phyloP scores from a whole-genome alignment of 768 basidiomycete genomes.

The Tricholoma terreum region DNA sequence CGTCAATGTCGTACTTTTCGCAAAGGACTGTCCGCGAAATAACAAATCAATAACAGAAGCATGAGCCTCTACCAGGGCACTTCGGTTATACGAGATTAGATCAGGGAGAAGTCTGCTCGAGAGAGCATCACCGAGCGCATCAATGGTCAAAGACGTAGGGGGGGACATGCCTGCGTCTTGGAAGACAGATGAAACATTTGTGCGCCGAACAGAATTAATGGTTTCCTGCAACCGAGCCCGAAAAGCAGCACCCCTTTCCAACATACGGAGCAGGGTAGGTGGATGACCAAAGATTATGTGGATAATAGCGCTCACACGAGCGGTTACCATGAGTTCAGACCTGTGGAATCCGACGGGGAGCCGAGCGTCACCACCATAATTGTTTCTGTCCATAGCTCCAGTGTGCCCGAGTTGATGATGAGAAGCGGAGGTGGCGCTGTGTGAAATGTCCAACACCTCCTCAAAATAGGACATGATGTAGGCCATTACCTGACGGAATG shows the following conservation, averaged over 20 bases:
- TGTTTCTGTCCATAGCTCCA: background rate
- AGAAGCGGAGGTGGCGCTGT: background rate
- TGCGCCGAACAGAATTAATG: background rate
- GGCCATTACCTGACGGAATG: background rate
- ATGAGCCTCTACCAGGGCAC: background rate
- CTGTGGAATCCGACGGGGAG: slow-evolving; percentile 10
- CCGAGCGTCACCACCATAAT: slow-evolving; percentile 14
- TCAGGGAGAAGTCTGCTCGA: background rate
- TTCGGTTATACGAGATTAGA: background rate
- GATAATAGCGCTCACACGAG: slow-evolving; percentile 10
- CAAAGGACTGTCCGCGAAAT: background rate
- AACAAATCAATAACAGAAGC: background rate
- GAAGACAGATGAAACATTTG: no score
- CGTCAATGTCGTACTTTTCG: background rate
- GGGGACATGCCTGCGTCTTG: no score
- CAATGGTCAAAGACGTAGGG: no score
- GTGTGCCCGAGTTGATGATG: slow-evolving; percentile 13
- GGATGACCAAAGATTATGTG: slow-evolving; percentile 10
- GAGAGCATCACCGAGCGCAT: background rate
- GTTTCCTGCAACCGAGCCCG: background rate
- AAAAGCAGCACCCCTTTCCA: background rate
- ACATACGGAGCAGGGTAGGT: background rate
- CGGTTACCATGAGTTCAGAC: slow-evolving; percentile 2
- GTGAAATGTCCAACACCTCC: background rate
- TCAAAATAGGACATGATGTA: slow-evolving; percentile 2